Conservation (phyloP, 345 rosid genomes). For the Sisymbrium irio region DNA sequence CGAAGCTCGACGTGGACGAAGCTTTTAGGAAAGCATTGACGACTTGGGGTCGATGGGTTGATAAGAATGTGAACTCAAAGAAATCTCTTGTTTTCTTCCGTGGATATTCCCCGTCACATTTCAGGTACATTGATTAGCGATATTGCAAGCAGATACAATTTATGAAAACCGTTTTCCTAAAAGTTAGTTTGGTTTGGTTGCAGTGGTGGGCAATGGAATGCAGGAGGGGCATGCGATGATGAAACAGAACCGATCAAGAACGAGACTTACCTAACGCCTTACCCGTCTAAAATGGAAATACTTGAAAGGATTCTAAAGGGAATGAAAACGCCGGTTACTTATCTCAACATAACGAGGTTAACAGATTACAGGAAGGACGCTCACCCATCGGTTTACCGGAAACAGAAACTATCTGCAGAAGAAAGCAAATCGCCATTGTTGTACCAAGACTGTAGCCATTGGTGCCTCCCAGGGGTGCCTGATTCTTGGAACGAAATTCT, state of each 20-base stretch:
- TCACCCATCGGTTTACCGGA: constrained; percentile 89
- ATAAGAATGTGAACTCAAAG: constrained; percentile 60
- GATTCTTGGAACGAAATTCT: constrained; percentile 92
- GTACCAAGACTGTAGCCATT: constrained; percentile 96
- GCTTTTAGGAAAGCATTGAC: constrained; percentile 88
- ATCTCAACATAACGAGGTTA: constrained; percentile 77
- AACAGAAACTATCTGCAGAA: constrained; percentile 38
- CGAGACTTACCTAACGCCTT: constrained; percentile 56
- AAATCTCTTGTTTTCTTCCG: constrained; percentile 79
- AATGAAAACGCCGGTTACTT: constrained; percentile 76
- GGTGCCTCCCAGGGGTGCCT: constrained; percentile 99
- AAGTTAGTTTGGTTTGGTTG: constrained; percentile 4
- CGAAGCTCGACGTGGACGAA: constrained; percentile 77
- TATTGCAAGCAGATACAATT: not conserved
- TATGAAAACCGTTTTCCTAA: not conserved
- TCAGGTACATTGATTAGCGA: constrained; percentile 42
- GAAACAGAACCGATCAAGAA: constrained; percentile 89
- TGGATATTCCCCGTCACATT: constrained; percentile 94
- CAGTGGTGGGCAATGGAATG: constrained; percentile 99
- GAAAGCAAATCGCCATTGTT: constrained; percentile 54
- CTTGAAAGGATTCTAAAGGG: constrained; percentile 69
- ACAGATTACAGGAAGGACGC: constrained; percentile 91
- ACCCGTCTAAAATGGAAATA: constrained; percentile 77
- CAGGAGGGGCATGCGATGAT: constrained; percentile 85
- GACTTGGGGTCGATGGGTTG: constrained; percentile 93